These are phyloP conservation scores for Trichophyton verrucosum DNA, from an alignment of 2,329 filamentous ascomycete species.

Conservation along the genomic window DNA sequence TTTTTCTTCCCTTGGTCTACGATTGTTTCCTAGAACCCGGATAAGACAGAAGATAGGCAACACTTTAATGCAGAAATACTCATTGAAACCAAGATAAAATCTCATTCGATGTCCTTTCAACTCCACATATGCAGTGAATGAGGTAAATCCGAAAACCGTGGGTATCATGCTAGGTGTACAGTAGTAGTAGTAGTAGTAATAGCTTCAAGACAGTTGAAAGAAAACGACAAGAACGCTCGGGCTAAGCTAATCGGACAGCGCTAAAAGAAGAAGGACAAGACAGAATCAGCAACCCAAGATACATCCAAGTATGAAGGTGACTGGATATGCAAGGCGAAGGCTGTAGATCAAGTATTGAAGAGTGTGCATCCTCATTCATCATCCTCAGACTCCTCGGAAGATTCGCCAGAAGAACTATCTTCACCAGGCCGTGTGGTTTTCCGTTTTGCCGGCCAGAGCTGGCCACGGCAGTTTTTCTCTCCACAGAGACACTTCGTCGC, in stretches of 20 bases:
- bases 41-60: background rate
- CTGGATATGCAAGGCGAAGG: no score
- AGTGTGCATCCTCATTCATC: background rate
- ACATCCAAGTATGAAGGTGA: no score
- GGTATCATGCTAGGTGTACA: background rate
- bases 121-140: background rate
- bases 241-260: no score
- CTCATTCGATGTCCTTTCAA: background rate
- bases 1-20: background rate
- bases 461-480: slow-evolving; percentile 31
- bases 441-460: slow-evolving; percentile 26
- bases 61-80: background rate
- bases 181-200: background rate
- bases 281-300: no score
- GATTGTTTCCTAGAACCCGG: background rate
- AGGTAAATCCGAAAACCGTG: background rate
- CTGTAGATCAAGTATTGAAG: background rate
- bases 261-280: no score
- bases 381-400: background rate
- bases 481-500: slow-evolving; percentile 35
- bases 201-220: no score
- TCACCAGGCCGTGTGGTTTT: background rate
- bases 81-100: background rate
- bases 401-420: background rate
- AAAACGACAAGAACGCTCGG: no score